phyloP scores from a whole-genome alignment of 345 rosid species.

The Eucalyptus guilfoylei region DNA sequence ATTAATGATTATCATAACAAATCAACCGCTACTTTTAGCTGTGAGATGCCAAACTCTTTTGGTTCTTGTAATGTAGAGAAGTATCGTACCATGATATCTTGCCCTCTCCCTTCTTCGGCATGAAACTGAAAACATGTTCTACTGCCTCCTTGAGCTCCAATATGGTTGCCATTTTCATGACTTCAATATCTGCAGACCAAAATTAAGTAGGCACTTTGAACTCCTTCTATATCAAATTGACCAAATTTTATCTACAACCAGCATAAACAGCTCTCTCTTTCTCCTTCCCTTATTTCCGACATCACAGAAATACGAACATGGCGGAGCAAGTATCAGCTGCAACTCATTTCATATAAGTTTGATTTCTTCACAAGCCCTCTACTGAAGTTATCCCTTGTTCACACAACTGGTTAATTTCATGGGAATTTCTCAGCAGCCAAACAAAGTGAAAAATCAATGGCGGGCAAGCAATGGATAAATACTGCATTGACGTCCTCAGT shows the following conservation, averaged over 20 bases:
- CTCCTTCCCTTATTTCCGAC: neutral
- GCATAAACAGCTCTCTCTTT: neutral
- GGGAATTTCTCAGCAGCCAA: neutral
- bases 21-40: neutral
- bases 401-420: neutral
- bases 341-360: neutral
- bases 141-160: conserved; percentile 66
- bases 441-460: neutral
- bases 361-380: neutral
- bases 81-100: conserved; percentile 63
- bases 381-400: neutral
- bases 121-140: conserved; percentile 61
- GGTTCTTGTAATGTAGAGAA: neutral
- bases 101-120: conserved; percentile 44
- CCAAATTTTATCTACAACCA: neutral
- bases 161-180: conserved; percentile 45
- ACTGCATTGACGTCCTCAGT: neutral
- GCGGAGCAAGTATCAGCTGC: neutral
- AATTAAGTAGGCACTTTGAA: neutral
- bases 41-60: neutral
- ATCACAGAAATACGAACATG: neutral
- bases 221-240: neutral
- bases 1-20: too few species aligned
- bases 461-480: neutral
- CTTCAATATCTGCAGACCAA: conserved; percentile 36